These are phyloP conservation scores for Periconia sp. DNA, from an alignment of 2,329 filamentous ascomycete species.

Conservation along the genomic window DNA sequence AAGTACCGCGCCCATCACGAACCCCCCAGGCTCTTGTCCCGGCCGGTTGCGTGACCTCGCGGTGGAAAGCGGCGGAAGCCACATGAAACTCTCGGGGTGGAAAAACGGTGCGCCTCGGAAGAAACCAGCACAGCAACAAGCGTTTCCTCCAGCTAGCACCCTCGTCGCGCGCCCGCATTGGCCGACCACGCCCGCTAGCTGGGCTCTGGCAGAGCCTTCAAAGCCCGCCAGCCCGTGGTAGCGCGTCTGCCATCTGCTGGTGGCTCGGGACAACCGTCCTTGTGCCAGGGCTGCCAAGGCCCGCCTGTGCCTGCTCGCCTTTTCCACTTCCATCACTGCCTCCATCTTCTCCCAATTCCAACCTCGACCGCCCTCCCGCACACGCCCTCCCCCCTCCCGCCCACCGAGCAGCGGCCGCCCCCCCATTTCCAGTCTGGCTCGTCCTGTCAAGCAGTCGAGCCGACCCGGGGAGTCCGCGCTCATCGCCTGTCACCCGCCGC, in stretches of 20 bases:
- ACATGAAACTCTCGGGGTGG: too few species aligned
- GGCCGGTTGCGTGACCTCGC: constrained; percentile 1
- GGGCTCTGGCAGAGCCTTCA: too few species aligned
- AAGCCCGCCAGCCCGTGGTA: constrained; percentile 7
- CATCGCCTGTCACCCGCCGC: constrained; percentile 32
- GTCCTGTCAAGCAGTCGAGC: constrained; percentile 51
- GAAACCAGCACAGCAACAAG: too few species aligned
- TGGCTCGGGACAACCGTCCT: too few species aligned
- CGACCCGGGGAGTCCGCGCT: constrained; percentile 45
- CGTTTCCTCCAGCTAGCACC: too few species aligned
- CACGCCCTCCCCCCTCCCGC: constrained; percentile 19
- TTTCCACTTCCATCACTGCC: constrained; percentile 1
- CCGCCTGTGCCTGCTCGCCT: not conserved
- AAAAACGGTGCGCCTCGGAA: too few species aligned
- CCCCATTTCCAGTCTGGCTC: constrained; percentile 53
- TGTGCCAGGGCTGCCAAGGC: not conserved
- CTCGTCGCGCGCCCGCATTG: too few species aligned
- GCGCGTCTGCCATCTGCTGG: constrained; percentile 4
- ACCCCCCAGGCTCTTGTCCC: too few species aligned
- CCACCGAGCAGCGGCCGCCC: constrained; percentile 38
- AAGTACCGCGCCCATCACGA: too few species aligned
- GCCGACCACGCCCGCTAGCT: too few species aligned
- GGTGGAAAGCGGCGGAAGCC: constrained; percentile 2
- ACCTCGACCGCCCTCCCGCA: constrained; percentile 21
- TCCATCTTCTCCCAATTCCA: constrained; percentile 11